A percentile compares a stretch with the other conserved stretches of the same genome.
These are phyloP conservation scores for Colletotrichum sp. DNA, from an alignment of 2,329 filamentous ascomycete species.

Conservation along the genomic window DNA sequence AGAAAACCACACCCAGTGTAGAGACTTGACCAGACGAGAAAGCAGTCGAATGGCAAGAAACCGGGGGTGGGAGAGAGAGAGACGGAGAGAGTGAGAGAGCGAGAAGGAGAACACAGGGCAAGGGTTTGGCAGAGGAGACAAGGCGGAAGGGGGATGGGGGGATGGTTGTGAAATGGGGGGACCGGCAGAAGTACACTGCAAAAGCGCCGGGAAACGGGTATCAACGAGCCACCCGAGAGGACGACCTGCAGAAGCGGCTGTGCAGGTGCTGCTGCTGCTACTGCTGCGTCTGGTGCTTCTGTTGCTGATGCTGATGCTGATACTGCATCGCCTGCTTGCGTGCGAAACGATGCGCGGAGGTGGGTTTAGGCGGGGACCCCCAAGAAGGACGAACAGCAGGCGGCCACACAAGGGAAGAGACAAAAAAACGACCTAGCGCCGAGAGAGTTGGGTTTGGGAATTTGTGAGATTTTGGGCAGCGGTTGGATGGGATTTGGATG, in stretches of 20 bases:
- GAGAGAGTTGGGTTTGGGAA: conserved; percentile 21
- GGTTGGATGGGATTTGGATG: background rate
- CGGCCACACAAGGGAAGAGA: background rate
- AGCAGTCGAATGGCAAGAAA: background rate
- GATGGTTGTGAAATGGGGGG: conserved; percentile 12
- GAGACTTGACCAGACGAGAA: background rate
- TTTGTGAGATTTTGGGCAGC: background rate
- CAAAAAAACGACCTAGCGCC: conserved; percentile 8
- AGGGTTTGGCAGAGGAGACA: conserved; percentile 11
- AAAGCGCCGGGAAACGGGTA: too few relatives aligned
- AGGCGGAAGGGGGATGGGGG: conserved; percentile 4
- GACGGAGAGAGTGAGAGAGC: background rate
- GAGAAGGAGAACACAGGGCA: background rate
- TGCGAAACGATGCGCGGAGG: background rate
- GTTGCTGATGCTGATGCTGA: background rate
- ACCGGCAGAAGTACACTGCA: conserved; percentile 2
- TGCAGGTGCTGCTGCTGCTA: too few relatives aligned
- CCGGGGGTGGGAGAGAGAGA: background rate
- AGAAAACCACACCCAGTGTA: background rate
- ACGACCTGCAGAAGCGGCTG: too few relatives aligned
- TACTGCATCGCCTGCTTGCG: background rate
- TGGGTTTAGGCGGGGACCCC: background rate
- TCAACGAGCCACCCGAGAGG: too few relatives aligned
- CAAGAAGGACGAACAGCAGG: background rate
- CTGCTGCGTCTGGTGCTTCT: too few relatives aligned